phyloP scores from a whole-genome alignment of 2,329 filamentous ascomycete species.

The Colletotrichum tanaceti region DNA sequence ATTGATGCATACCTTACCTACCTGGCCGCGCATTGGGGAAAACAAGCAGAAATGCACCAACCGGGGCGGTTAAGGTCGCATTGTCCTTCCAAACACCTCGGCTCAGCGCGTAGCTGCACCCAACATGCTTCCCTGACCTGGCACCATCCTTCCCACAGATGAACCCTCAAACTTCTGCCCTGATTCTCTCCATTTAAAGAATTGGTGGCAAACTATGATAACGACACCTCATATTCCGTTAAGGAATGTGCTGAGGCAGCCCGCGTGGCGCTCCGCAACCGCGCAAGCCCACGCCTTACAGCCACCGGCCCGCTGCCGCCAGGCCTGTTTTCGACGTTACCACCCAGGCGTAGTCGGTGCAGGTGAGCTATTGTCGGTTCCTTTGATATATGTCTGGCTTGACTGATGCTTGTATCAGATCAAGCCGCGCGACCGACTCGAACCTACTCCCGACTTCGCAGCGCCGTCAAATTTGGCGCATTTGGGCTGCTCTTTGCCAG shows the following conservation, averaged over 20 bases:
- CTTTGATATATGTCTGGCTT: neutral
- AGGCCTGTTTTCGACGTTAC: conserved; percentile 19
- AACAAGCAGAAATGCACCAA: neutral
- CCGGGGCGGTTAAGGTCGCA: neutral
- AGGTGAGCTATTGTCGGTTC: conserved; percentile 10
- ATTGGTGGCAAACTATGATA: conserved; percentile 10
- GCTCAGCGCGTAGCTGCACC: neutral
- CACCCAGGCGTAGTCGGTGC: conserved; percentile 16
- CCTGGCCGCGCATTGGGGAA: too few species aligned
- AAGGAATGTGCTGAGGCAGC: conserved; percentile 6
- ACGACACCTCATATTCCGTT: conserved; percentile 5
- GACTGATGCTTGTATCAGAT: conserved; percentile 4
- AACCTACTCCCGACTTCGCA: conserved; percentile 29
- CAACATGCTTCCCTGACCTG: neutral
- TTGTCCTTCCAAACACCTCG: neutral
- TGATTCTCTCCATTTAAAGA: neutral
- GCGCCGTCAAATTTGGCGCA: conserved; percentile 27
- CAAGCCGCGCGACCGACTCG: neutral
- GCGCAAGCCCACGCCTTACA: neutral
- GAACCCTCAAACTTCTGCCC: neutral
- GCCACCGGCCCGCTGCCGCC: neutral
- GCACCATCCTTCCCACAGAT: neutral
- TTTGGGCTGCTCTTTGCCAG: conserved; percentile 56
- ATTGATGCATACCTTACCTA: conserved; percentile 9
- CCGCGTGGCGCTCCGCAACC: neutral